Evolutionary conservation across 139 green algal genomes (phyloP).

Genomic region (Mesotaenium endlicherianum): DNA sequence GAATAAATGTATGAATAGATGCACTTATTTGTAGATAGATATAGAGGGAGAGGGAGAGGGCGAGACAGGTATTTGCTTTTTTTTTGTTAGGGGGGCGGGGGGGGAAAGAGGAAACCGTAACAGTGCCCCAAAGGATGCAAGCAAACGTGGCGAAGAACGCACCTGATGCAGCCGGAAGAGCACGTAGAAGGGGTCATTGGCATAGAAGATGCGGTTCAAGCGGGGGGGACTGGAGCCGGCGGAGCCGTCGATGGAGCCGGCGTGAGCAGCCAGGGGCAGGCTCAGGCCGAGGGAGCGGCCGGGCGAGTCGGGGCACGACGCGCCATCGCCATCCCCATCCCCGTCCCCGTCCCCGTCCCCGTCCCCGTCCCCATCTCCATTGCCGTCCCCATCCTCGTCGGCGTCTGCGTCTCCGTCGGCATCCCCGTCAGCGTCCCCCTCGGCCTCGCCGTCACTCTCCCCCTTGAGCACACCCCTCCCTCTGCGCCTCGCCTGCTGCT

Average conservation of each 20-base stretch:
- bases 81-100: too few species aligned
- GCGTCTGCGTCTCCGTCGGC: slow-evolving; percentile 5
- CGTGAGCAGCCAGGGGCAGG: slow-evolving; percentile 49
- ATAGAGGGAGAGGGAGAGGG: too few species aligned
- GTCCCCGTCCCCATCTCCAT: slow-evolving; percentile 14
- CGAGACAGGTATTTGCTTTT: too few species aligned
- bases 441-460: slow-evolving; percentile 12
- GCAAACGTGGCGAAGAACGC: too few species aligned
- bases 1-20: too few species aligned
- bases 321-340: slow-evolving; percentile 9
- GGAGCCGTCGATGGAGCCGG: background rate
- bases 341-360: slow-evolving; percentile 6
- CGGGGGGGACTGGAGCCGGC: background rate
- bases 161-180: slow-evolving; percentile 74
- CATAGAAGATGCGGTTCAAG: slow-evolving; percentile 69
- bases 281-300: slow-evolving; percentile 22
- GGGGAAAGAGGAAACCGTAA: too few species aligned
- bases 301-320: background rate
- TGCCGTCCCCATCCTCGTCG: background rate
- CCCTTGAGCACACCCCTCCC: background rate
- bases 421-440: background rate
- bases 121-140: too few species aligned
- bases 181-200: slow-evolving; percentile 89
- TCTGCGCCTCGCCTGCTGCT: slow-evolving; percentile 1
- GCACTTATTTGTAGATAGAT: too few species aligned